These are phyloP conservation scores for Neurospora cerealis DNA, from an alignment of 495 filamentous ascomycete genomes.

Conservation along the genomic window DNA sequence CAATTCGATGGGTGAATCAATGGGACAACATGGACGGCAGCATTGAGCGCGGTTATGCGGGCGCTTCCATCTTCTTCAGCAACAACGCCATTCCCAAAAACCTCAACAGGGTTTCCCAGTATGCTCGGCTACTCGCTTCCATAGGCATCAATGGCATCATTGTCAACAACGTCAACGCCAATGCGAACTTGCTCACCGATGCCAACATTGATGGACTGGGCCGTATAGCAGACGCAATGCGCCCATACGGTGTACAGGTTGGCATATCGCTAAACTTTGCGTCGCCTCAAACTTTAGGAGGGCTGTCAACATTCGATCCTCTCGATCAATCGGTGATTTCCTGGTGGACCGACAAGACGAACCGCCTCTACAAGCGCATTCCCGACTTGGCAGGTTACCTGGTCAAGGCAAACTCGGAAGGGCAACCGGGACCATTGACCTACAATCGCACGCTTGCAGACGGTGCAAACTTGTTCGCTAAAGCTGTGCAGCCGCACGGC, in stretches of 20 bases:
- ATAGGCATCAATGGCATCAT: constrained; percentile 55
- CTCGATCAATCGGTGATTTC: constrained; percentile 46
- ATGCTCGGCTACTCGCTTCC: constrained; percentile 60
- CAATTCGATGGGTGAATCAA: constrained; percentile 62
- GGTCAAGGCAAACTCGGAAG: constrained; percentile 66
- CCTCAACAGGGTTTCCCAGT: constrained; percentile 48
- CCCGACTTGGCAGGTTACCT: constrained; percentile 63
- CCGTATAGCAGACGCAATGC: constrained; percentile 52
- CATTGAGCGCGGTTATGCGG: constrained; percentile 62
- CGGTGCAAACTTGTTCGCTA: constrained; percentile 62
- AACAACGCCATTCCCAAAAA: constrained; percentile 45
- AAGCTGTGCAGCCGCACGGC: constrained; percentile 47
- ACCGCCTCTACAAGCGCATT: constrained; percentile 47
- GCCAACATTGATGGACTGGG: constrained; percentile 51
- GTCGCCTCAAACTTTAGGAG: constrained; percentile 48
- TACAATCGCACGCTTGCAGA: constrained; percentile 62
- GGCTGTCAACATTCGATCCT: constrained; percentile 53
- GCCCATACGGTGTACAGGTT: constrained; percentile 57
- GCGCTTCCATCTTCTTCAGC: constrained; percentile 58
- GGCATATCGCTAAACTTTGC: constrained; percentile 61
- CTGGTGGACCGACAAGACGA: constrained; percentile 53
- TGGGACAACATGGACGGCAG: constrained; percentile 64
- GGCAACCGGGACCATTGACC: constrained; percentile 57
- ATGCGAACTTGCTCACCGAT: constrained; percentile 43
- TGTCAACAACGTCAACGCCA: constrained; percentile 68